Percentiles rank a stretch among this genome's conserved stretches.
Conservation (phyloP, 139 green algal genomes). For the Chara braunii region DNA sequence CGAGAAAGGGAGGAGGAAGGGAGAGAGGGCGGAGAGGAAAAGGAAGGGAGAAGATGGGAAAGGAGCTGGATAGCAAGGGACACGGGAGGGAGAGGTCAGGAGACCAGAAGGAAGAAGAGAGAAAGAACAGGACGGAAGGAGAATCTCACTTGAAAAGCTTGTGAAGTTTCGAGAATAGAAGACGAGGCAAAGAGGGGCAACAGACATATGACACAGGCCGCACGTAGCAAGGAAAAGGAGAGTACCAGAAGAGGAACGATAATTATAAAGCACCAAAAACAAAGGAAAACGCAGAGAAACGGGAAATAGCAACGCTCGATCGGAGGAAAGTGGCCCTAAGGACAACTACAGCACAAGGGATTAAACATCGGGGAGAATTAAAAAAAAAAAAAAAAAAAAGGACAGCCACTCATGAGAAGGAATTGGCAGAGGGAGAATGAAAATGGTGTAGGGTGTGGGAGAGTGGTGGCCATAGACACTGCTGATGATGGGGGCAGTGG, state of each 20-base stretch:
- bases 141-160: background rate
- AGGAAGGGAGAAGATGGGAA: slow-evolving; percentile 1
- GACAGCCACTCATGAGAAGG: background rate
- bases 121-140: background rate
- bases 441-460: background rate
- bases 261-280: background rate
- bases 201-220: background rate
- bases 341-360: background rate
- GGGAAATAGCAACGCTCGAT: background rate
- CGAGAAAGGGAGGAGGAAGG: slow-evolving; percentile 1
- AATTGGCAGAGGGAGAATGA: background rate
- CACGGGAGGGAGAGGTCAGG: background rate
- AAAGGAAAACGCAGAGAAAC: background rate
- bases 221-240: background rate
- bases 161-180: background rate
- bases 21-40: slow-evolving; percentile 2
- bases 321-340: background rate
- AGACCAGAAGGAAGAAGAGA: background rate
- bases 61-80: background rate
- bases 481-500: too few relatives aligned
- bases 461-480: too few relatives aligned
- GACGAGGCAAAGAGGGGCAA: background rate
- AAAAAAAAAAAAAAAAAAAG: background rate
- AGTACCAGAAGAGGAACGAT: background rate
- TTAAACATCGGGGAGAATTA: background rate